phyloP scores from a whole-genome alignment of 257 asterid genomes.

The Hygrophila difformis region DNA sequence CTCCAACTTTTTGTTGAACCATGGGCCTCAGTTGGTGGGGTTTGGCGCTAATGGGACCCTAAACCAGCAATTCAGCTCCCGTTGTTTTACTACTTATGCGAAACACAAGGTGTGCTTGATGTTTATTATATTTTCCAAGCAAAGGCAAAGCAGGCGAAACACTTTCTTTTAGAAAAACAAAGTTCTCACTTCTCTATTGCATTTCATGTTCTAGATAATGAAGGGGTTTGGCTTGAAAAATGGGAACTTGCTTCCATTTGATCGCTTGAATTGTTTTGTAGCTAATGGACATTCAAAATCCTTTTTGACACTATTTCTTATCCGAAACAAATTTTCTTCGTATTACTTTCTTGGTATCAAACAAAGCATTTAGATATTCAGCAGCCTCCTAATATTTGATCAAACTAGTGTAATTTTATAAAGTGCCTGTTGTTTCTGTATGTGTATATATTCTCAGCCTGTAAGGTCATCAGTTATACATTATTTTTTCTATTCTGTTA shows the following conservation, averaged over 20 bases:
- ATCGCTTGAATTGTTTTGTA: not conserved
- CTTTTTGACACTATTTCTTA: no score
- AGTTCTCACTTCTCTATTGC: not conserved
- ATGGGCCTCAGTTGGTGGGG: slow-evolving; percentile 21
- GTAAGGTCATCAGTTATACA: not conserved
- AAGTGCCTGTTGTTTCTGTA: not conserved
- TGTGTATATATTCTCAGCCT: slow-evolving; percentile 5
- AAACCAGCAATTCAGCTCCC: slow-evolving; percentile 31
- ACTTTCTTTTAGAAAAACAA: not conserved
- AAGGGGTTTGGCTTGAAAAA: slow-evolving; percentile 1
- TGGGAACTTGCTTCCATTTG: not conserved
- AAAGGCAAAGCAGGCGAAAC: not conserved
- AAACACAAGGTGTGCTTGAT: slow-evolving; percentile 34
- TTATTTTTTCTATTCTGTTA: not conserved
- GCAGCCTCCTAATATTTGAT: not conserved
- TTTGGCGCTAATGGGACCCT: slow-evolving; percentile 12
- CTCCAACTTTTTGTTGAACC: slow-evolving; percentile 17
- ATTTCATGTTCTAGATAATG: not conserved
- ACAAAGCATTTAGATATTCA: not conserved
- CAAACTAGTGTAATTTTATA: not conserved
- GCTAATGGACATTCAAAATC: no score
- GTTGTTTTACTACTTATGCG: slow-evolving; percentile 12
- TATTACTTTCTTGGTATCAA: not conserved
- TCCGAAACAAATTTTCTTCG: not conserved
- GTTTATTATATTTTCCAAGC: slow-evolving; percentile 3